A percentile compares a stretch with the other conserved stretches of the same genome.
Conservation (phyloP, 192 early-diverging fungal species). For the Rhizoclosmatium sp. region DNA sequence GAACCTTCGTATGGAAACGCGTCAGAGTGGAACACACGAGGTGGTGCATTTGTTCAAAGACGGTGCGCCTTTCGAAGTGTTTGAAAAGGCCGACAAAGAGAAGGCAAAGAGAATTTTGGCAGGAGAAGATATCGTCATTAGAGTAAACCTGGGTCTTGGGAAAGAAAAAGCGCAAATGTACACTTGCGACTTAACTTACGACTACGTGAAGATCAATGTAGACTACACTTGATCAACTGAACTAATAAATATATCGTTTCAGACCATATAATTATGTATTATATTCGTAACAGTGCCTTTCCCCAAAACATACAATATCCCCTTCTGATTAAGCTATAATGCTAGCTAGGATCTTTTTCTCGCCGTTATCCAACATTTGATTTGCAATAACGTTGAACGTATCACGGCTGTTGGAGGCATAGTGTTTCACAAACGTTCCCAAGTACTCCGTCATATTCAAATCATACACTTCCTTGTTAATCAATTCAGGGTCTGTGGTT, state of each 20-base stretch:
- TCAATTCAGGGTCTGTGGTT: conserved; percentile 31
- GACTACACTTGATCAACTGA: conserved; percentile 65
- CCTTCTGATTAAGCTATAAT: neutral
- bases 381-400: conserved; percentile 17
- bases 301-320: neutral
- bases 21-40: conserved; percentile 16
- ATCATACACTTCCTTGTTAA: conserved; percentile 42
- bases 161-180: conserved; percentile 81
- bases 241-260: neutral
- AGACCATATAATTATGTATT: no score
- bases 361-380: conserved; percentile 51
- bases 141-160: conserved; percentile 82
- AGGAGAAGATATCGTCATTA: conserved; percentile 84
- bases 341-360: conserved; percentile 10
- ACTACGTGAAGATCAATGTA: conserved; percentile 94
- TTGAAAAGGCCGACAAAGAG: conserved; percentile 65
- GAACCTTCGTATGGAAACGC: conserved; percentile 75
- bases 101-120: conserved; percentile 83
- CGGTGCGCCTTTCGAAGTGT: conserved; percentile 81
- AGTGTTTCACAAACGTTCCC: conserved; percentile 22
- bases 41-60: conserved; percentile 75
- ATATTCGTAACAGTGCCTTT: neutral
- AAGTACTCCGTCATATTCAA: conserved; percentile 47
- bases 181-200: conserved; percentile 94
- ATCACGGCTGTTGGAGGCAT: conserved; percentile 3